Evolutionary conservation across 768 basidiomycete species (phyloP), one percentile per base, ranked within the genome.

Genomic region (Trametes villosa): DNA sequence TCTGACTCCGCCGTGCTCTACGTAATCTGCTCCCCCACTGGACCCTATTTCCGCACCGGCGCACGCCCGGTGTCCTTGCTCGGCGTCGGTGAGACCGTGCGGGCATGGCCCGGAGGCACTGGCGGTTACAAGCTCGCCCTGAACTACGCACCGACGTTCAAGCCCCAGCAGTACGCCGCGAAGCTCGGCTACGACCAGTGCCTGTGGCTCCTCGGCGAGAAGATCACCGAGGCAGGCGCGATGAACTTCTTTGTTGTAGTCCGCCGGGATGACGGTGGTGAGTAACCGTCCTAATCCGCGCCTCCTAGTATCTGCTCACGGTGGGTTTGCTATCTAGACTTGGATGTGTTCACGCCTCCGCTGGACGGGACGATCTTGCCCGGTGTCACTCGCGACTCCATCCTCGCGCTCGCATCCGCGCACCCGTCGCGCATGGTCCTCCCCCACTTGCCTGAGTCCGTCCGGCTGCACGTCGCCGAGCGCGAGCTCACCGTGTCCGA

Each of bases 321-420:
- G n/a, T 49, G 13, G n/a, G n/a, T 7, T 27, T 15, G 27, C 12
- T 7, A 17, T 13, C 36, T 66, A 91, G 88, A 78, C n/a, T 72
- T 85, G 59, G 94, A 98, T 71, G 80, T 97, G 53, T 80, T 93
- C 63, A 97, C 96, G 1, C 92, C 96, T 2, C 90, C 93, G 15
- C 77, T 97, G 60, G 93, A 91, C 71, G 94, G 95, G 50, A 89
- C 92, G 75, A 93, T 98, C 68, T 84, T 98, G 2, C 94, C 95
- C 2, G 94, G 96, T 45, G 86, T 98, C 26, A 97, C 95, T 8
- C 87, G 96, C 63, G 89, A 91, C 68, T 94, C 92, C 27, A 86
- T 92, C 42, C 82, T 97, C 38, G 68, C 79, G 0, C 86, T 98
- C 44, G 83, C 85, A 4, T 76, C 83, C 17, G 86, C 85, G 9